Percentiles rank a stretch among this genome's conserved stretches.
Evolutionary conservation across 2,329 filamentous ascomycete species (phyloP).

Genomic region (Sporothrix brunneoviolacea): DNA sequence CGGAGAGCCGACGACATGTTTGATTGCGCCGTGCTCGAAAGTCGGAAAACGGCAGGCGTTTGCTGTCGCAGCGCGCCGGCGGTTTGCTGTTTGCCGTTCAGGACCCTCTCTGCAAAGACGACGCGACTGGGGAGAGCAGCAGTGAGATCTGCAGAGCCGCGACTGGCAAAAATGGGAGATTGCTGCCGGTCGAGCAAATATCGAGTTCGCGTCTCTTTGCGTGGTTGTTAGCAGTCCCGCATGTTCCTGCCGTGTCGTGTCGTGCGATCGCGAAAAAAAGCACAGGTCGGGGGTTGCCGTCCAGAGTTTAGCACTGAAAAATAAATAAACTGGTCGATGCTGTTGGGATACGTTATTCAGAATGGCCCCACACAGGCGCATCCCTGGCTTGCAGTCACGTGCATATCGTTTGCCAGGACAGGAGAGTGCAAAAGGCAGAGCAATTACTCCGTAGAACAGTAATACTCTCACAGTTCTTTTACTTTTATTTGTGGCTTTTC

Average conservation of each 20-base stretch:
- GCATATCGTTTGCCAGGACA: not conserved
- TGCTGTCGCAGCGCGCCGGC: constrained; percentile 1
- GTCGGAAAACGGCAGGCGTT: not conserved
- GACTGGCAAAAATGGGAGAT: not conserved
- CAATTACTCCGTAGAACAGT: too few species aligned
- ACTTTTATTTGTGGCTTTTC: too few species aligned
- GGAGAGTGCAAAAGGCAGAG: too few species aligned
- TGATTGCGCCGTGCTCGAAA: too few species aligned
- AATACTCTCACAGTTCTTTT: too few species aligned
- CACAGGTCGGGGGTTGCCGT: not conserved
- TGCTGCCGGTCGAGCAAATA: not conserved
- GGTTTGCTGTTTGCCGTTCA: not conserved
- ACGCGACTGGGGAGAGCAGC: constrained; percentile 5
- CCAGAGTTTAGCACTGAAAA: not conserved
- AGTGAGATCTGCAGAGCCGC: constrained; percentile 2
- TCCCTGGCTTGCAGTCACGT: not conserved
- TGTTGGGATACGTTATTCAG: constrained; percentile 8
- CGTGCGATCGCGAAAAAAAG: not conserved
- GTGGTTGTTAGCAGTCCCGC: constrained; percentile 3
- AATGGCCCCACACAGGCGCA: constrained; percentile 3
- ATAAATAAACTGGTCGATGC: constrained; percentile 11
- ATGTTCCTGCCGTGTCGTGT: constrained; percentile 1
- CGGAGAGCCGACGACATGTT: constrained; percentile 35
- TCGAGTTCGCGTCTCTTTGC: not conserved
- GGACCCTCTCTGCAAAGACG: not conserved